Evolutionary conservation across 2,329 filamentous ascomycete genomes (phyloP).

Genomic region (Immersiporthe knoxdaviesiana): DNA sequence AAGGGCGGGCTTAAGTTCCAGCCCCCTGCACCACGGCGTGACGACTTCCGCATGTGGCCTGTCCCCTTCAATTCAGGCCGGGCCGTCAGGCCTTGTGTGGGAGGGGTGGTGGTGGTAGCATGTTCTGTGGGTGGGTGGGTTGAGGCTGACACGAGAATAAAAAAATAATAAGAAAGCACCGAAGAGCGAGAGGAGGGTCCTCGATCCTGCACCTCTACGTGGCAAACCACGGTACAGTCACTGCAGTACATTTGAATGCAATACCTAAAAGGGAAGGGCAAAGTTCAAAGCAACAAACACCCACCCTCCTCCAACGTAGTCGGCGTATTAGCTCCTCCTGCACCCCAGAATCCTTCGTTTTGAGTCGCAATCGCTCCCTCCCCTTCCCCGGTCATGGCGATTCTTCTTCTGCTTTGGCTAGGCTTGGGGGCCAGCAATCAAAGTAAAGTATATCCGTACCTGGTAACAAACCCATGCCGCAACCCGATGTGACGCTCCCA

Average conservation of each 20-base stretch:
- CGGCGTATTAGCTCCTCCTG: background rate
- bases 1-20: fast-evolving
- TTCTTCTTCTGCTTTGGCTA: too few relatives aligned
- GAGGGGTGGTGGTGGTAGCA: background rate
- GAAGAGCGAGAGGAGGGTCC: background rate
- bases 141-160: background rate
- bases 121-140: background rate
- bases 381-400: too few relatives aligned
- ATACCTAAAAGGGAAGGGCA: too few relatives aligned
- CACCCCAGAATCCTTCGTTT: background rate
- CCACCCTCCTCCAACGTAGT: too few relatives aligned
- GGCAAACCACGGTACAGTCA: background rate
- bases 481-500: slow-evolving; percentile 2
- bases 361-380: too few relatives aligned
- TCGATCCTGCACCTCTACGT: background rate
- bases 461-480: background rate
- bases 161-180: background rate
- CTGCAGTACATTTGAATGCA: too few relatives aligned
- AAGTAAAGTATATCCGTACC: background rate
- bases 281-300: background rate
- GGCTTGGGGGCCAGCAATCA: background rate
- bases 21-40: slow-evolving; percentile 10
- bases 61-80: background rate
- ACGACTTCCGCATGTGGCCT: slow-evolving; percentile 5
- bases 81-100: background rate